Base-by-base conservation (phyloP, 2,329 filamentous ascomycete species). In the Pseudogymnoascus sp. region DNA sequence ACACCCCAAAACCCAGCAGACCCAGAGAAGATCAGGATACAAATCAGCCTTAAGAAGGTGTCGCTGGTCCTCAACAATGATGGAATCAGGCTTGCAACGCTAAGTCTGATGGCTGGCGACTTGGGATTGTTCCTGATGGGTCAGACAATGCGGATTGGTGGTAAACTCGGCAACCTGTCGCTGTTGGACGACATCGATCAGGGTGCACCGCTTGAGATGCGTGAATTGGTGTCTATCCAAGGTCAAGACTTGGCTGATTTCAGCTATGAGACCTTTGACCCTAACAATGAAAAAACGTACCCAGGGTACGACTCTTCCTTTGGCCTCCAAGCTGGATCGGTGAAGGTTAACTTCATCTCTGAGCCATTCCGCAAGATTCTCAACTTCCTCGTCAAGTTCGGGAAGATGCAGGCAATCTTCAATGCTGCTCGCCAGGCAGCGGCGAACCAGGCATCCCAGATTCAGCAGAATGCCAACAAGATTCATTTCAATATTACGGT, bases 321-420 rank as follows among this genome's bases (percentile, higher is more conserved):
- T 31, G 96, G 86, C 71, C 80, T 99, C 10, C 87, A 93, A 37
- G 93, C 95, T 16, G 95, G 95, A 1, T 99, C 95, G 0, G 88
- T 99, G 74, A 97, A 96, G 77, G 82, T 99, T 73, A 97, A 97
- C 74, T 99, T 99, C 74, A 78, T 97, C 3, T 93, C 97, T 66
- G 96, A 99, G 74, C 95, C 95, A 0, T 97, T 97, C 80, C 86
- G 95, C 61, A 97, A 97, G 77, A 97, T 99, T 67, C 91, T 99
- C 75, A 91, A 96, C 68, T 99, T 99, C 75, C 81, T 96, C 47
- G 92, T 99, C 74, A 99, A 99, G 71, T 99, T 99, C 74, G 95
- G 96, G 65, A 96, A 96, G 76, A 99, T 99, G 95, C 95, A 99
- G 76, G 93, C 95, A 21, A 89, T 99, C 62, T 99, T 96, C 80